These are phyloP conservation scores for Platanthera zijinensis DNA, from an alignment of 106 monocot species.

Conservation along the genomic window DNA sequence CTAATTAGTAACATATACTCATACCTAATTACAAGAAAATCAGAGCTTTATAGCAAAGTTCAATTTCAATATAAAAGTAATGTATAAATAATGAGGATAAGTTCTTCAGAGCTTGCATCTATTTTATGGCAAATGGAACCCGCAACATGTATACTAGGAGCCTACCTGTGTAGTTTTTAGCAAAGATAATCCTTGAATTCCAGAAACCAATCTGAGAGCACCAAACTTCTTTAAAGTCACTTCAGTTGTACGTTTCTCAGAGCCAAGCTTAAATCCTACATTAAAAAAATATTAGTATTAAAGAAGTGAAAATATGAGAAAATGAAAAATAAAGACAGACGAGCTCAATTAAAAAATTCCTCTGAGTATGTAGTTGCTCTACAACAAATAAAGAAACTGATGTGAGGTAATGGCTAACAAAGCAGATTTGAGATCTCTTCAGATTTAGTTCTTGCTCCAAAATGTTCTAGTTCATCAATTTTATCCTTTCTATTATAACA, in stretches of 20 bases:
- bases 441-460: neutral
- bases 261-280: conserved; percentile 88
- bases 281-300: conserved; percentile 6
- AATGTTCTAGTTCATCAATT: neutral
- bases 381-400: too few species aligned
- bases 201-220: conserved; percentile 54
- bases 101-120: neutral
- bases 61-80: neutral
- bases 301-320: neutral
- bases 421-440: too few species aligned
- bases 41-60: neutral
- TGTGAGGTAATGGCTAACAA: too few species aligned
- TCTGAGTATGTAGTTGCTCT: neutral
- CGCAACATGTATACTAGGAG: neutral
- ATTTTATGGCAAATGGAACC: neutral
- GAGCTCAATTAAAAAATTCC: neutral
- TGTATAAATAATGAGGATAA: neutral
- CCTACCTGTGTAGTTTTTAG: conserved; percentile 90
- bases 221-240: conserved; percentile 68
- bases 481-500: neutral
- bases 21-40: neutral
- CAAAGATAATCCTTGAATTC: conserved; percentile 69
- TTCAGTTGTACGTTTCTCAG: conserved; percentile 71
- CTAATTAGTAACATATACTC: neutral
- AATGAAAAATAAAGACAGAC: neutral